Evolutionary conservation across 495 filamentous ascomycete species (phyloP).

Genomic region (Amniculicola lignicola): DNA sequence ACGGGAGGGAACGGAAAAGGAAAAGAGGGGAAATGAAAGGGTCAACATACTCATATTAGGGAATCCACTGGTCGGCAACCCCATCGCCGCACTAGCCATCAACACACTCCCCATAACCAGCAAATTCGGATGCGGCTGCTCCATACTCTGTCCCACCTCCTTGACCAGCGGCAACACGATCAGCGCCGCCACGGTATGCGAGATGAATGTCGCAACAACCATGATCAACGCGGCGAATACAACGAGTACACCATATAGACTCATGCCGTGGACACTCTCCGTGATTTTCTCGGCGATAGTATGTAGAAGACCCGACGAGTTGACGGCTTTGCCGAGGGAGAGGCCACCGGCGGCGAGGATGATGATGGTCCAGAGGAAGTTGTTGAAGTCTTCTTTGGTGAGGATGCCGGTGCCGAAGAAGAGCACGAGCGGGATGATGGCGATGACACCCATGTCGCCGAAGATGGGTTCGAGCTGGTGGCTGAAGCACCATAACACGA

Average conservation of each 20-base stretch:
- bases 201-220: conserved; percentile 96
- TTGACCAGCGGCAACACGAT: conserved; percentile 91
- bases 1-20: too few relatives aligned
- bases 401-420: conserved; percentile 98
- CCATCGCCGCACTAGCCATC: conserved; percentile 78
- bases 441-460: conserved; percentile 97
- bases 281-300: conserved; percentile 79
- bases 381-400: conserved; percentile 99
- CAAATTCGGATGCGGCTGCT: conserved; percentile 86
- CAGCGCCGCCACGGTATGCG: conserved; percentile 91
- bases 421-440: conserved; percentile 89
- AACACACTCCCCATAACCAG: conserved; percentile 81
- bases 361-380: conserved; percentile 99
- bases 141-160: conserved; percentile 78
- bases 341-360: conserved; percentile 94
- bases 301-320: conserved; percentile 86
- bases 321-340: conserved; percentile 90
- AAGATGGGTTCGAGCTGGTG: conserved; percentile 85
- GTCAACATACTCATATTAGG: conserved; percentile 95
- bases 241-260: conserved; percentile 81
- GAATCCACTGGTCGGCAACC: conserved; percentile 89
- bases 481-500: conserved; percentile 85
- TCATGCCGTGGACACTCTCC: conserved; percentile 66
- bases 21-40: too few relatives aligned
- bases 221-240: conserved; percentile 84